Evolutionary conservation across 805 yeast genomes (phyloP), one percentile per base, ranked within the genome.

Genomic region (Kodamaea jinghongensis): DNA sequence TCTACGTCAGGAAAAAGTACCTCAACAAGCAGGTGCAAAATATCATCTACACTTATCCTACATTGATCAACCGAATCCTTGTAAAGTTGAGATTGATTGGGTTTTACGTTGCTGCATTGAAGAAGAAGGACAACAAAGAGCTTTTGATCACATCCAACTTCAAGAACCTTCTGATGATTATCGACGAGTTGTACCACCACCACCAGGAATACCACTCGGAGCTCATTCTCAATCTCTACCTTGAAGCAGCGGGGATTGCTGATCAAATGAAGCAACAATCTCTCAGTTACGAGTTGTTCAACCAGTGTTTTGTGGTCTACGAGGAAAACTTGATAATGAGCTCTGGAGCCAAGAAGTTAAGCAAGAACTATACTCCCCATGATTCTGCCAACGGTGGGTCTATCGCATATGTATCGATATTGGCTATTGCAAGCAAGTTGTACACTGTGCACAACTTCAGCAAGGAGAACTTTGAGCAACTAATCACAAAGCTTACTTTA

Each of bases 211-310:
- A 38, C 39, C 52, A 56, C 28, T 58, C 68, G 3, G 66, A 62
- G 30, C 47, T 60, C 12, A 58, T 70, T 50, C 47, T 84, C 43
- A 67, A 75, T 52, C 54, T 81, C 30, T 76, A 84, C 55, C 65
- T 87, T 39, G 71, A 79, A 36, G 74, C 83, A 28, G 96, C 95
- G 0, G 65, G 78, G 11, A 61, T 86, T 2, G 91, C 97, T 0
- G 96, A 93, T 57, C 91, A 86, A 58, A 67, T 83, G 17, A 67
- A 73, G 12, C 67, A 81, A 28, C 83, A 81, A 42, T 88, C 84
- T 44, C 79, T 88, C 22, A 71, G 91, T 11, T 86, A 86, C 62
- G 99, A 93, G 63, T 81, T 88, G 54, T 87, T 83, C 60, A 90
- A 86, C 27, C 95, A 89, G 58, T 83, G 95, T 3, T 86, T 90